Base-by-base conservation (phyloP, 768 basidiomycete species). In the Leccinum fibrillosum region DNA sequence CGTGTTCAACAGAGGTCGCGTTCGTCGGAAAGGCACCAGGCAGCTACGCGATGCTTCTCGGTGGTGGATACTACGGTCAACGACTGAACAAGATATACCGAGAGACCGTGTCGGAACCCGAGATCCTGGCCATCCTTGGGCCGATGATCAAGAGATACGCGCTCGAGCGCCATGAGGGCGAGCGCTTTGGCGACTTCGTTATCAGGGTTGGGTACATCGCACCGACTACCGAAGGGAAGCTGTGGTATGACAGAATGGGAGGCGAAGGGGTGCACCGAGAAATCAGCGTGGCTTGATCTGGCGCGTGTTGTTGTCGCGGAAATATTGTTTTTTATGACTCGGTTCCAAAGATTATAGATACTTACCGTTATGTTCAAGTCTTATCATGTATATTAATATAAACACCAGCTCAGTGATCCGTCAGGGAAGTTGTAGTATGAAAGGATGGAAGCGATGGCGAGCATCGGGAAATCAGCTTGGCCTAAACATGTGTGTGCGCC, bases 101-200 rank as follows among this genome's bases (percentile, higher is more conserved):
- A 74, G 92, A 94, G 78, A 82, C 85, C 6, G 92, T 95, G 39
- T 88, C 90, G 3, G 94, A 96, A 72, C 90, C 86, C 8, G 94
- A 97, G 72, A 97, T 97, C 55, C 76, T 99, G 54, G 86, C 86
- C 5, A 95, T 95, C 62, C 83, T 99, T 23, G 66, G 72, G 56
- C 95, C 94, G 0, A 94, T 99, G 91, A 96, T 99, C 81, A 94
- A 92, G 74, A 80, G 83, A 57, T 99, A 94, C 70, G 93, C 96
- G 0, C 77, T 90, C 26, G 94, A 98, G 72, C 81, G 96, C 49
- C 75, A 79, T 4, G 86, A 91, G 9, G 94, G 92, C 30, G 97
- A 99, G 74, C 87, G 78, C 56, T 98, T 99, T 67, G 97, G 97
- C 32, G 97, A 98, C 74, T 99, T 90, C 72, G 92, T 92, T 32